phyloP scores from a whole-genome alignment of 2,329 filamentous ascomycete species.

The Apiospora saccharicola region DNA sequence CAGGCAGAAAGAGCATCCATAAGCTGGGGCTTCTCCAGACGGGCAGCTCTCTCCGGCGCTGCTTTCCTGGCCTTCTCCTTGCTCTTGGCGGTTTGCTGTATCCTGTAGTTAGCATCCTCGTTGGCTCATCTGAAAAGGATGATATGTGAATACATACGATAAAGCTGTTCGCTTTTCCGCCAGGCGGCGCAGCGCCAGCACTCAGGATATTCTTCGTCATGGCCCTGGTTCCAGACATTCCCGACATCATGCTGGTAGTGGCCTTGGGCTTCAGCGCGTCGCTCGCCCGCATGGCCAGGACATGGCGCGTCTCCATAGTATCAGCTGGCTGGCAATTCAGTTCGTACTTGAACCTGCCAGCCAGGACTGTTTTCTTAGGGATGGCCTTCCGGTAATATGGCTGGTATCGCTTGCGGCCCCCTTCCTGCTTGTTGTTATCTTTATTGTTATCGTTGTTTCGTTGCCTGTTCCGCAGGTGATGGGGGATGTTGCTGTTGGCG shows the following conservation, averaged over 20 bases:
- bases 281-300: slow-evolving; percentile 65
- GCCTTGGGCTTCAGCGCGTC: slow-evolving; percentile 67
- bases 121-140: slow-evolving; percentile 22
- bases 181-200: slow-evolving; percentile 60
- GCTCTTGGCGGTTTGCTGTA: slow-evolving; percentile 35
- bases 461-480: slow-evolving; percentile 54
- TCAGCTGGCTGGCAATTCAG: slow-evolving; percentile 77
- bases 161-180: slow-evolving; percentile 57
- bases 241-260: slow-evolving; percentile 52
- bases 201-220: slow-evolving; percentile 63
- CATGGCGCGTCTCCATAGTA: slow-evolving; percentile 71
- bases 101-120: slow-evolving; percentile 25
- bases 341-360: slow-evolving; percentile 78
- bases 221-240: slow-evolving; percentile 48
- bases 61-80: slow-evolving; percentile 75
- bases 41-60: slow-evolving; percentile 64
- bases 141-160: slow-evolving; percentile 58
- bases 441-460: slow-evolving; percentile 48
- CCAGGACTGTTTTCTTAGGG: slow-evolving; percentile 81
- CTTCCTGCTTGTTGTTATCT: slow-evolving; percentile 46
- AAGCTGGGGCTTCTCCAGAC: slow-evolving; percentile 88
- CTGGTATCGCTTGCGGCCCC: slow-evolving; percentile 55
- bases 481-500: slow-evolving; percentile 65
- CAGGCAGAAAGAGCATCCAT: slow-evolving; percentile 83
- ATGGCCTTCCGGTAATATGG: slow-evolving; percentile 76